phyloP scores from a whole-genome alignment of 2,329 filamentous ascomycete genomes.

The Sclerotinia glacialis region DNA sequence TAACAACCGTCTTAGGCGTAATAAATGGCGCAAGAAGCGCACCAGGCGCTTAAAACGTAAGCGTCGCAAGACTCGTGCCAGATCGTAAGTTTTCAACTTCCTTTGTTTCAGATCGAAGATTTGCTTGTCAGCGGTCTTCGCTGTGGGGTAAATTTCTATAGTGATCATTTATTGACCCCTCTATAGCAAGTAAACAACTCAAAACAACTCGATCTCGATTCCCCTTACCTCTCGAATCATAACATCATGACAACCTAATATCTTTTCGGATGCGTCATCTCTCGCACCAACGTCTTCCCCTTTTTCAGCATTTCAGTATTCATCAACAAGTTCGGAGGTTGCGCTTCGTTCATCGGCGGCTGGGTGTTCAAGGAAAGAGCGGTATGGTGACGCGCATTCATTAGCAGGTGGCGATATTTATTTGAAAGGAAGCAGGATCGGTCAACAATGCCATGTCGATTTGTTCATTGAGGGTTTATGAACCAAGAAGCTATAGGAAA shows the following conservation, averaged over 20 bases:
- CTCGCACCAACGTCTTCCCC: constrained; percentile 40
- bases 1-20: constrained; percentile 57
- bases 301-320: constrained; percentile 39
- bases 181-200: constrained; percentile 46
- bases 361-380: constrained; percentile 40
- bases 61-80: constrained; percentile 99
- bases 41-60: constrained; percentile 99
- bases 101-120: not conserved
- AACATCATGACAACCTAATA: constrained; percentile 41
- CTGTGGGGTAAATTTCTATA: not conserved
- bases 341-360: constrained; percentile 36
- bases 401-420: constrained; percentile 40
- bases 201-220: constrained; percentile 44
- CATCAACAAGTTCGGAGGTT: constrained; percentile 34
- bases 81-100: constrained; percentile 70
- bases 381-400: constrained; percentile 39
- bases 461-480: constrained; percentile 39
- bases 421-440: constrained; percentile 38
- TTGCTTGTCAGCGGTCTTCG: constrained; percentile 7
- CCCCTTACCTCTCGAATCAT: constrained; percentile 37
- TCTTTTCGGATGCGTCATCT: constrained; percentile 38
- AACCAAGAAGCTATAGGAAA: constrained; percentile 35
- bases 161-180: constrained; percentile 25
- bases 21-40: constrained; percentile 99
- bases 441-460: constrained; percentile 38